A percentile compares a stretch with the other conserved stretches of the same genome.
Conservation (phyloP, 345 rosid genomes). For the Cardamine resedifolia region DNA sequence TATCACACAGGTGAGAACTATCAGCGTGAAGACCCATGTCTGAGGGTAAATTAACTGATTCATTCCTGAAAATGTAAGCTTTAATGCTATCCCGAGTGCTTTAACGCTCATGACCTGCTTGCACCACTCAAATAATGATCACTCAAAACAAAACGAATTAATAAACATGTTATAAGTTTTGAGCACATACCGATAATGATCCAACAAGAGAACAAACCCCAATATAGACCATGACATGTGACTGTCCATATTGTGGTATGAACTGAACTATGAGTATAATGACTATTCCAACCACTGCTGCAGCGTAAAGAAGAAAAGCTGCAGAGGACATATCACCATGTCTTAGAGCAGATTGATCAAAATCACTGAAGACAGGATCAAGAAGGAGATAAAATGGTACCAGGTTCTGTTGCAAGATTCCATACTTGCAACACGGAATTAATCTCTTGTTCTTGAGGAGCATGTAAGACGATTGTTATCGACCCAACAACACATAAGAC, state of each 20-base stretch:
- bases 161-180: background rate
- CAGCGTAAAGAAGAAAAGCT: constrained; percentile 85
- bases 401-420: constrained; percentile 97
- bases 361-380: background rate
- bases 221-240: constrained; percentile 87
- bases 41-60: constrained; percentile 66
- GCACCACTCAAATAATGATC: background rate
- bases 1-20: constrained; percentile 56
- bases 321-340: constrained; percentile 26
- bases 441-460: constrained; percentile 89
- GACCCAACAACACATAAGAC: constrained; percentile 90
- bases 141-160: background rate
- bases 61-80: constrained; percentile 62
- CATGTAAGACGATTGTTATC: constrained; percentile 83
- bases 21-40: constrained; percentile 59
- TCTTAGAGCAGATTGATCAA: background rate
- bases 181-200: constrained; percentile 70
- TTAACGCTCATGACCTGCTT: constrained; percentile 70
- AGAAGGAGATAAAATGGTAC: constrained; percentile 35
- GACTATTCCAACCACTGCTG: constrained; percentile 66
- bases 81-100: constrained; percentile 69
- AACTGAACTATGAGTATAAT: constrained; percentile 59
- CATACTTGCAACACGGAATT: constrained; percentile 83
- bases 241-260: constrained; percentile 83
- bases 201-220: constrained; percentile 93